Conservation (phyloP, 495 filamentous ascomycete species). For the Viridothelium virens region DNA sequence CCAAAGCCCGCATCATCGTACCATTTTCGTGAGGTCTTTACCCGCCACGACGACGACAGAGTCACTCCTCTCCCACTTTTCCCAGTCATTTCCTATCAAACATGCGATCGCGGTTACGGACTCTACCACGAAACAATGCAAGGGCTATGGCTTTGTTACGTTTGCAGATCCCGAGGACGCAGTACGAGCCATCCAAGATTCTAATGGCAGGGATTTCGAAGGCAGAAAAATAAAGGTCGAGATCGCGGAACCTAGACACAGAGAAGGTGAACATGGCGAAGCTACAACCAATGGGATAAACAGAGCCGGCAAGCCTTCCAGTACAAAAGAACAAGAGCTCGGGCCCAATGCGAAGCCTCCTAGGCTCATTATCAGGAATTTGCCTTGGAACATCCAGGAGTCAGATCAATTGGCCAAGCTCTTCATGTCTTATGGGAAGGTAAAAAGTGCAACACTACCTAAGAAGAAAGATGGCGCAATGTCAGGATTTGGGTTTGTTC, state of each 20-base stretch:
- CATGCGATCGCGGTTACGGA: constrained; percentile 85
- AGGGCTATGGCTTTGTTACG: constrained; percentile 93
- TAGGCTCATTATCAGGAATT: constrained; percentile 87
- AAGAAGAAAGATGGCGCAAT: constrained; percentile 60
- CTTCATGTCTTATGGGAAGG: constrained; percentile 82
- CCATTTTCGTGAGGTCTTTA: constrained; percentile 86
- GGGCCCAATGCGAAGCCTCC: constrained; percentile 58
- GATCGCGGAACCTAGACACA: constrained; percentile 74
- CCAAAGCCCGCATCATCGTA: constrained; percentile 45
- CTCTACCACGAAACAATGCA: constrained; percentile 68
- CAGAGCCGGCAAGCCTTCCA: background rate
- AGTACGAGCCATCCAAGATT: constrained; percentile 63
- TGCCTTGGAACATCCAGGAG: constrained; percentile 91
- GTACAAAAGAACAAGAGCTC: constrained; percentile 38
- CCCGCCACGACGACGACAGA: constrained; percentile 73
- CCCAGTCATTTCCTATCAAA: constrained; percentile 85
- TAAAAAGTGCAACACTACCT: constrained; percentile 73
- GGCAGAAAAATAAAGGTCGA: constrained; percentile 80
- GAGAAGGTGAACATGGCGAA: constrained; percentile 47
- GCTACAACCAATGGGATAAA: constrained; percentile 38
- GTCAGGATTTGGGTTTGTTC: constrained; percentile 86
- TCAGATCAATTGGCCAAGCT: constrained; percentile 66
- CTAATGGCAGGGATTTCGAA: constrained; percentile 63
- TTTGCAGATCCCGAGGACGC: constrained; percentile 92
- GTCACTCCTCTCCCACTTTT: constrained; percentile 76